These are phyloP conservation scores for Suillus brevipes DNA, from an alignment of 768 basidiomycete genomes.

Conservation along the genomic window DNA sequence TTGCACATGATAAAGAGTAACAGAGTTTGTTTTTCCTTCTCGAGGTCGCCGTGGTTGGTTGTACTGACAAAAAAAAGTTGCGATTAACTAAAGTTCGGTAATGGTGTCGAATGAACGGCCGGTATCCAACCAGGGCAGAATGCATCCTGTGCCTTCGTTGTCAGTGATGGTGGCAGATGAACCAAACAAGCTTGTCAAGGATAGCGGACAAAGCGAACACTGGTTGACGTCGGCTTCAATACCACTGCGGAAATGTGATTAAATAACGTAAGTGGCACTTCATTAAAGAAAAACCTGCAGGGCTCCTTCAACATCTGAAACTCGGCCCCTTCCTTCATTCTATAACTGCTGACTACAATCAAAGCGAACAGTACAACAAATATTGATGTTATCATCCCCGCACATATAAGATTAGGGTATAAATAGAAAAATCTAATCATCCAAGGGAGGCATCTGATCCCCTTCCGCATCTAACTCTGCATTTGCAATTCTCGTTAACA, in stretches of 20 bases:
- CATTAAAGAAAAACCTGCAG: no score
- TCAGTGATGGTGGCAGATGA: neutral
- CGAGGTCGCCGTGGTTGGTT: neutral
- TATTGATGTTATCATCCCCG: neutral
- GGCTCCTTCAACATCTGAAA: no score
- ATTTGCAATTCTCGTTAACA: conserved; percentile 76
- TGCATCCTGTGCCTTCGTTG: neutral
- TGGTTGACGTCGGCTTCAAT: no score
- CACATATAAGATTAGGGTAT: conserved; percentile 1
- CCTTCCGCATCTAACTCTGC: conserved; percentile 53
- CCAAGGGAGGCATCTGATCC: conserved; percentile 67
- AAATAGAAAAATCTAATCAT: conserved; percentile 40
- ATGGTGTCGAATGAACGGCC: neutral
- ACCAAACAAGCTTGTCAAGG: no score
- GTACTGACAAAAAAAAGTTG: neutral
- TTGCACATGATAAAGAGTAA: neutral
- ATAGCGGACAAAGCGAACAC: no score
- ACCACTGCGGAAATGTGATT: no score
- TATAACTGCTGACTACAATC: no score
- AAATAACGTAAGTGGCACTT: no score
- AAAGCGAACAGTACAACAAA: no score
- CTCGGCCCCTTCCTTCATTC: no score
- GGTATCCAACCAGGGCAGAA: neutral
- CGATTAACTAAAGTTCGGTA: neutral
- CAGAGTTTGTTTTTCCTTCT: neutral